A percentile compares a stretch with the other conserved stretches of the same genome.
Conservation (phyloP, 495 filamentous ascomycete species). For the Talaromyces borbonicus region DNA sequence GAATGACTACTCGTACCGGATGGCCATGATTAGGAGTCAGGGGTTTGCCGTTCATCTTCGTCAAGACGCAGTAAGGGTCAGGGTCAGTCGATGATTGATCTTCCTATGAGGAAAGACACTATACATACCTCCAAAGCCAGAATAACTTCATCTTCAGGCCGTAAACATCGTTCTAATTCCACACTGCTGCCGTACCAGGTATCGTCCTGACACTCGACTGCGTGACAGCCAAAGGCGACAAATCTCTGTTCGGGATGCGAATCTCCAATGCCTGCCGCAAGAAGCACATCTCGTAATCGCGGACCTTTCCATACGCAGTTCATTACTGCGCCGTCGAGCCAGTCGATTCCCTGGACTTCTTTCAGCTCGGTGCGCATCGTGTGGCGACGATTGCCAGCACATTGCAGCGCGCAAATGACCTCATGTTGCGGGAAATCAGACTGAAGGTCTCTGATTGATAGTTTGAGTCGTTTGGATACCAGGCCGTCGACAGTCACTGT, state of each 20-base stretch:
- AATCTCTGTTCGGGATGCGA: conserved; percentile 20
- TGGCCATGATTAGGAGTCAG: conserved; percentile 50
- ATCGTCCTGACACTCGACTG: conserved; percentile 42
- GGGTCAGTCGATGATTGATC: too few relatives aligned
- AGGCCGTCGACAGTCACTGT: conserved; percentile 32
- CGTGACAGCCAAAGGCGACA: conserved; percentile 45
- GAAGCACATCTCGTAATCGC: conserved; percentile 43
- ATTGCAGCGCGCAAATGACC: conserved; percentile 48
- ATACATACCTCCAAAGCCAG: conserved; percentile 40
- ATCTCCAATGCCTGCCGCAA: conserved; percentile 25
- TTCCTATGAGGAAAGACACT: too few relatives aligned
- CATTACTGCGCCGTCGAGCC: conserved; percentile 54
- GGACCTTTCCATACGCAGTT: conserved; percentile 52
- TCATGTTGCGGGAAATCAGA: conserved; percentile 41
- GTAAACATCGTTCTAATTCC: conserved; percentile 36
- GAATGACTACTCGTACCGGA: conserved; percentile 50
- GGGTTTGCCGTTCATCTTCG: conserved; percentile 47
- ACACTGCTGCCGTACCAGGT: conserved; percentile 47
- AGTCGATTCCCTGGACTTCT: conserved; percentile 54
- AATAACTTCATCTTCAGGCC: conserved; percentile 37
- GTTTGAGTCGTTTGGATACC: conserved; percentile 19
- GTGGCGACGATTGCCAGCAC: conserved; percentile 54
- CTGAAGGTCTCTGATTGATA: conserved; percentile 28
- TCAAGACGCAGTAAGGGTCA: too few relatives aligned
- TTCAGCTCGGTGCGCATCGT: conserved; percentile 53